Base-by-base conservation (phyloP, 176 grass and related monocot species). In the Oryza punctata region DNA sequence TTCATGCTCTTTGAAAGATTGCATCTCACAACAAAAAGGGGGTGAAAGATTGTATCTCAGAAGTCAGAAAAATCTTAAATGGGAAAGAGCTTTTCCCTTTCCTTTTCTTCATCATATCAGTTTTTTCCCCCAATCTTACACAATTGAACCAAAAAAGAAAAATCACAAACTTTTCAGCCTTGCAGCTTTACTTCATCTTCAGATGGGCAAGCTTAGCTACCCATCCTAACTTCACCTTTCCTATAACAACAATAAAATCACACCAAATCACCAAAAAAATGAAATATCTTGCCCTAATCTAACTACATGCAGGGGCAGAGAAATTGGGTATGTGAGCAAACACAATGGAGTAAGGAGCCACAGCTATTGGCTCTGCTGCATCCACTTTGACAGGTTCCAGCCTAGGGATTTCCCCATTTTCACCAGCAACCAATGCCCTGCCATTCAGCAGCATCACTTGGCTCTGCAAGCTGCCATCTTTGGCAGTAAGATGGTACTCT, bases 391-490 rank as follows among this genome's bases (percentile, higher is more conserved):
- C 76, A 15, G 78, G 84, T 24, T 88, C 77, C 11, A 91, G 12
- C 12, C 47, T 60, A 32, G 94, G 94, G 73, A 97, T 94, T 67
- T 38, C 80, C 11, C 87, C 91, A 7, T 86, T 33, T 18, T 85
- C 76, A 69, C 80, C 89, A 14, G 90, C 76, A 50, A 67, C 85
- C 87, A 94, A 67, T 44, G 86, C 57, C 63, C 11, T 82, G 52
- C 91, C 91, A 77, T 97, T 97, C 19, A 94, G 81, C 73, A 94
- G 33, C 94, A 97, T 81, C 25, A 79, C 83, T 71, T 97, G 94
- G 89, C 94, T 94, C 11, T 85, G 89, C 61, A 97, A 40, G 38
- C 87, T 14, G 29, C 94, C 86, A 61, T 78, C 84, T 26, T 82
- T 50, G 13, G 87, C 52, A 5, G 89, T 86, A 10, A 97, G 83